These are phyloP conservation scores for Ustilago sp. DNA, from an alignment of 1,284 basidiomycete genomes.

Conservation along the genomic window DNA sequence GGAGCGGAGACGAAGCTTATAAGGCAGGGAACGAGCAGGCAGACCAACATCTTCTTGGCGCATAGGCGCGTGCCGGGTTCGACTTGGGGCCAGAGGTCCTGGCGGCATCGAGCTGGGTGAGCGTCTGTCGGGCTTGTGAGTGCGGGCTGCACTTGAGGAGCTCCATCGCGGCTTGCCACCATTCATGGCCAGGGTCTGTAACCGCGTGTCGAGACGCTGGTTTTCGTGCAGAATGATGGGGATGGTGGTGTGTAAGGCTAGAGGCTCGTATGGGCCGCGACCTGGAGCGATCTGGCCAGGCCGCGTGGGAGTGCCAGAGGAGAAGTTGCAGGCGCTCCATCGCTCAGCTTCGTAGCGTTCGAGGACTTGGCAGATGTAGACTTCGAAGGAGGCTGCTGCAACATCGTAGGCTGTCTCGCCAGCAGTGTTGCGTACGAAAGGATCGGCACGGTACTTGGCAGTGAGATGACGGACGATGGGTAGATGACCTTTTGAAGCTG, in stretches of 20 bases:
- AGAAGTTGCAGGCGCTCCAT: slow-evolving; percentile 72
- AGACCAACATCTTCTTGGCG: slow-evolving; percentile 58
- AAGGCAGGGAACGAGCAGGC: slow-evolving; percentile 49
- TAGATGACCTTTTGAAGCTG: slow-evolving; percentile 88
- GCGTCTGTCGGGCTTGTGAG: slow-evolving; percentile 58
- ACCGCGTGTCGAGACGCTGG: slow-evolving; percentile 78
- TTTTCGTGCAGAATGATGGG: slow-evolving; percentile 70
- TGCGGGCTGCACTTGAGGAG: slow-evolving; percentile 69
- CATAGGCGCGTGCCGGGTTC: slow-evolving; percentile 55
- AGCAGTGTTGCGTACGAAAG: slow-evolving; percentile 86
- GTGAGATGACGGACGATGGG: slow-evolving; percentile 85
- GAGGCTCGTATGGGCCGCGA: slow-evolving; percentile 76
- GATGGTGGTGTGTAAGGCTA: slow-evolving; percentile 82
- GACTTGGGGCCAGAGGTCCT: slow-evolving; percentile 56
- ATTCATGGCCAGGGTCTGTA: slow-evolving; percentile 83
- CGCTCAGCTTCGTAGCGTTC: slow-evolving; percentile 82
- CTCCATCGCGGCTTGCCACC: slow-evolving; percentile 85
- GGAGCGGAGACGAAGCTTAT: slow-evolving; percentile 55
- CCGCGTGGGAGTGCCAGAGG: slow-evolving; percentile 3
- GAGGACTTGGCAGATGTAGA: slow-evolving; percentile 82
- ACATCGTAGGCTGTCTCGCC: slow-evolving; percentile 91
- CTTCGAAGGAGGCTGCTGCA: slow-evolving; percentile 88
- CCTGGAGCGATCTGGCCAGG: slow-evolving; percentile 32
- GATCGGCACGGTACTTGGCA: slow-evolving; percentile 79
- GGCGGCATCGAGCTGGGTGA: slow-evolving; percentile 63